Base-by-base conservation (phyloP, 148 eudicot species). In the Rhododendron griersonianum region DNA sequence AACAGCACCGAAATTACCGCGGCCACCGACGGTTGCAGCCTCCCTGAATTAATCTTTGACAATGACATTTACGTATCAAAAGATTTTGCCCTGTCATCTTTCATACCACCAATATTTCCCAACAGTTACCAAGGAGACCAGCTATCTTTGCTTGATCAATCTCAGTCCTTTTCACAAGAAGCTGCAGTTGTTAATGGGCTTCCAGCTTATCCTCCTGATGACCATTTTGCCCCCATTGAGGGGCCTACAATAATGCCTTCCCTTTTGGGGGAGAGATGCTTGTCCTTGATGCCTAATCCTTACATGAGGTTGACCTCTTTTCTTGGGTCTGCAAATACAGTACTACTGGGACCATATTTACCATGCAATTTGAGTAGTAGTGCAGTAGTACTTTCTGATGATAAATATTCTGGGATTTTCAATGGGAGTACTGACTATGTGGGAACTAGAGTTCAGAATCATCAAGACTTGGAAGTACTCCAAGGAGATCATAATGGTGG, bases 401-500 rank as follows among this genome's bases (percentile, higher is more conserved):
- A 94, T 19, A 87, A 63, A 30, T 30, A 30, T 86, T 84, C 93
- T 1, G 92, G 92, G 61, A 69, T 95, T 74, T 91, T 91, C 39
- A 28, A 35, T 33, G 91, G 89, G 30, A 84, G 81, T 28, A 41
- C 45, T 41, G 28, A 91, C 87, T 78, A 90, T 78, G 57, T 87
- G 86, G 82, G 89, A 1, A 85, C 86, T 35, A 94, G 91, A 1
- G 78, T 94, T 61, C 93, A 91, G 19, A 83, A 67, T 71, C 94
- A 93, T 71, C 94, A 93, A 89, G 94, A 92, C 8, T 15, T 92
- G 44, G 95, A 95, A 41, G 45, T 41, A 35, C 93, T 81, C 86
- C 95, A 92, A 50, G 98, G 92, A 33, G 98, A 96, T 35, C 37
- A 35, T 55, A 91, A 87, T 89, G 88, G 86, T 83, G 93, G 94